A percentile compares a stretch with the other conserved stretches of the same genome.
Conservation (phyloP, 2,329 filamentous ascomycete genomes). For the Zopfia rhizophila region DNA sequence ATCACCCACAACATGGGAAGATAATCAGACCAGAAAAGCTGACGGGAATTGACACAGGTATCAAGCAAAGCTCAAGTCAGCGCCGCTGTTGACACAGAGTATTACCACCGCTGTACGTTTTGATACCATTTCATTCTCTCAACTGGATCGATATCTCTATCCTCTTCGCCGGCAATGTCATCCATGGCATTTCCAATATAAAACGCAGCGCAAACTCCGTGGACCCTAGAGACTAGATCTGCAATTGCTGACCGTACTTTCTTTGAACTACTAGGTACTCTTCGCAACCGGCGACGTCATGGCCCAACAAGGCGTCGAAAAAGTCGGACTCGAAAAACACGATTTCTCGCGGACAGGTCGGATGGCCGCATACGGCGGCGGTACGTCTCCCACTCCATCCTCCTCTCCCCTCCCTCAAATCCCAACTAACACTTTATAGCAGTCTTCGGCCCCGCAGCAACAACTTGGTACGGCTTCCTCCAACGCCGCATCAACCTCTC, state of each 20-base stretch:
- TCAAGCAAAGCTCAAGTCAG: slow-evolving; percentile 80
- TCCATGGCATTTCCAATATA: background rate
- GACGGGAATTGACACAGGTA: slow-evolving; percentile 70
- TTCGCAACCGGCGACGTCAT: slow-evolving; percentile 93
- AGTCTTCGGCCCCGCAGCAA: slow-evolving; percentile 88
- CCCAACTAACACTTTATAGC: slow-evolving; percentile 55
- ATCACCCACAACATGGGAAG: slow-evolving; percentile 14
- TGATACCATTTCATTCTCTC: background rate
- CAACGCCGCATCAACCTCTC: slow-evolving; percentile 73
- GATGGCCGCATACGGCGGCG: slow-evolving; percentile 83
- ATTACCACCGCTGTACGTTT: slow-evolving; percentile 80
- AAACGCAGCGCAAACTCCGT: background rate
- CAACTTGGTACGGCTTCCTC: slow-evolving; percentile 86
- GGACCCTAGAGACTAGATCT: slow-evolving; percentile 5
- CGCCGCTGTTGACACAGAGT: slow-evolving; percentile 89
- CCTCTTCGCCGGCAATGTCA: background rate
- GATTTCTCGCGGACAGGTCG: slow-evolving; percentile 74
- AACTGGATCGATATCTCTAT: slow-evolving; percentile 1
- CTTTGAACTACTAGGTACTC: slow-evolving; percentile 67
- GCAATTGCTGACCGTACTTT: slow-evolving; percentile 8
- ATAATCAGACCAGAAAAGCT: slow-evolving; percentile 10
- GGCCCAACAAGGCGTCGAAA: slow-evolving; percentile 91
- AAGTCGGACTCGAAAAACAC: slow-evolving; percentile 79
- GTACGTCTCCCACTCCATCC: slow-evolving; percentile 58
- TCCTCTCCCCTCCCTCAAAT: slow-evolving; percentile 5